These are phyloP conservation scores for Wickerhamiella australiensis DNA, from an alignment of 805 yeast genomes.

Conservation along the genomic window DNA sequence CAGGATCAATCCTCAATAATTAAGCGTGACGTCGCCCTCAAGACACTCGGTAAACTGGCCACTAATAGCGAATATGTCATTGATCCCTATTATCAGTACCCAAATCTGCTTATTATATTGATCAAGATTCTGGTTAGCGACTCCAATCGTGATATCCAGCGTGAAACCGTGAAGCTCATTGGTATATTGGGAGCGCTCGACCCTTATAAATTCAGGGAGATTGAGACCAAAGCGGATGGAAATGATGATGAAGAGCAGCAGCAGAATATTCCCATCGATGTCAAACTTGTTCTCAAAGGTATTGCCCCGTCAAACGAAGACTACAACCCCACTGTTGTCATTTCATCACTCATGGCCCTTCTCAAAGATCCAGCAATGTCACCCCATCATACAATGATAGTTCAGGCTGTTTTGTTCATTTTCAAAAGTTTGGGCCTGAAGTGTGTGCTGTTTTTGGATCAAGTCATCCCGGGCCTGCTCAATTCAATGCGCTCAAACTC, in stretches of 20 bases:
- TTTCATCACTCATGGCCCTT: conserved; percentile 70
- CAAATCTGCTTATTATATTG: conserved; percentile 70
- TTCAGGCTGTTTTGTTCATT: conserved; percentile 87
- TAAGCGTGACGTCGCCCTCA: conserved; percentile 81
- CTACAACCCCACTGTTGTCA: conserved; percentile 90
- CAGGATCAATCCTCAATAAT: conserved; percentile 85
- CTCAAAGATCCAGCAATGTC: conserved; percentile 75
- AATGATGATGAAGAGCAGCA: conserved; percentile 40
- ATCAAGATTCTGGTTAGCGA: conserved; percentile 76
- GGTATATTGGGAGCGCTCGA: conserved; percentile 95
- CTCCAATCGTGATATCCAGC: conserved; percentile 49
- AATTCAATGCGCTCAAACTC: conserved; percentile 67
- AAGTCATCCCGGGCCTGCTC: conserved; percentile 77
- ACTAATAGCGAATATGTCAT: conserved; percentile 90
- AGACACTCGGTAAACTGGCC: conserved; percentile 77
- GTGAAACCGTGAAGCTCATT: conserved; percentile 78
- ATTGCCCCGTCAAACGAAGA: conserved; percentile 85
- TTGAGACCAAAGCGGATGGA: conserved; percentile 57
- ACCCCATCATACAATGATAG: conserved; percentile 78
- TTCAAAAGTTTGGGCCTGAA: conserved; percentile 79
- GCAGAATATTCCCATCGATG: conserved; percentile 81
- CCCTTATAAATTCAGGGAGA: conserved; percentile 89
- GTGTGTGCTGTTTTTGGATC: conserved; percentile 79
- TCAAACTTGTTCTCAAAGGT: conserved; percentile 82
- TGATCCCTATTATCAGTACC: conserved; percentile 83